Evolutionary conservation across 1,284 basidiomycete genomes (phyloP).

Genomic region (Ceratobasidium sp.): DNA sequence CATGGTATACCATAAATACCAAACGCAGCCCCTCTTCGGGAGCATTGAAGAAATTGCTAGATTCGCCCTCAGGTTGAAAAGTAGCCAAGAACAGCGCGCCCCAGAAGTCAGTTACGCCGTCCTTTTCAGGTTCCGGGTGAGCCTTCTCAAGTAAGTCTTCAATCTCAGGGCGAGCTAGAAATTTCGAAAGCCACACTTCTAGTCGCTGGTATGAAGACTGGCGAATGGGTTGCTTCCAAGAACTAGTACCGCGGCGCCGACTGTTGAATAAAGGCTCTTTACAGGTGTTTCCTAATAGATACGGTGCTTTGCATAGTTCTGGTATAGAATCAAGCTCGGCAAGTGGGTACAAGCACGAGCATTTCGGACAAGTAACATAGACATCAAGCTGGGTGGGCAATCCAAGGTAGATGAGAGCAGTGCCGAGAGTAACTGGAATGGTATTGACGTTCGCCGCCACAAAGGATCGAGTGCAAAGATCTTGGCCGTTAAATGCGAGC

Average conservation of each 20-base stretch:
- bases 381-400: neutral
- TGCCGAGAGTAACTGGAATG: neutral
- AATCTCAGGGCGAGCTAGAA: conserved; percentile 23
- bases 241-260: neutral
- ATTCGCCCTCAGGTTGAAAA: conserved; percentile 51
- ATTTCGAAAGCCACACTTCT: conserved; percentile 8
- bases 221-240: neutral
- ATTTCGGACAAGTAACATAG: neutral
- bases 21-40: conserved; percentile 51
- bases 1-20: conserved; percentile 56
- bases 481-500: neutral
- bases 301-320: neutral
- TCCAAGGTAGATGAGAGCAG: neutral
- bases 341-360: neutral
- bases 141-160: conserved; percentile 10
- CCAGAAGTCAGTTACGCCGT: conserved; percentile 51
- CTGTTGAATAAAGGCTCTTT: neutral
- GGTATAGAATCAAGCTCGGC: neutral
- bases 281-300: neutral
- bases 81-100: conserved; percentile 53
- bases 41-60: conserved; percentile 28
- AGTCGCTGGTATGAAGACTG: conserved; percentile 2
- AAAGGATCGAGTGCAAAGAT: neutral
- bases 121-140: neutral
- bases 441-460: neutral